phyloP scores from a whole-genome alignment of 495 filamentous ascomycete species.

The Daldinia grandis region DNA sequence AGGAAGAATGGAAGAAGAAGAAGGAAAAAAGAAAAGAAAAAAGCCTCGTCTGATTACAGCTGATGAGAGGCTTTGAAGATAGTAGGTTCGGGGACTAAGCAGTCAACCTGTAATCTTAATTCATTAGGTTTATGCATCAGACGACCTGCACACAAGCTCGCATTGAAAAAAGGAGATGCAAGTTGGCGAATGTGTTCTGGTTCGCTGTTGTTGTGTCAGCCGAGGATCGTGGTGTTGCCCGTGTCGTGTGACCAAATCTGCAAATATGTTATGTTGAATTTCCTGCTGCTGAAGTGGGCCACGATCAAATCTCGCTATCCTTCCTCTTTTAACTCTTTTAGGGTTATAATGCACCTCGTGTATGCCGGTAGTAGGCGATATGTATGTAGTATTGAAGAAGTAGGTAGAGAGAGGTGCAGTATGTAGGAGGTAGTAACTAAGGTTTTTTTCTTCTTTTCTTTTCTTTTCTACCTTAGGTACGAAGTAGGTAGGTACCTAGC shows the following conservation, averaged over 20 bases:
- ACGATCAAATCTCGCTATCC: neutral
- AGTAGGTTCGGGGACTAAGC: conserved; percentile 4
- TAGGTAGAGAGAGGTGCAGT: too few species aligned
- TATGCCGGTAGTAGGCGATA: conserved; percentile 10
- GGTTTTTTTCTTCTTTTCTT: neutral
- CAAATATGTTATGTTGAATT: conserved; percentile 3
- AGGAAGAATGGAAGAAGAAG: conserved; percentile 11
- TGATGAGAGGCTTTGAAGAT: conserved; percentile 12
- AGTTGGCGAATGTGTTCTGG: conserved; percentile 12
- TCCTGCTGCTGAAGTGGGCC: neutral
- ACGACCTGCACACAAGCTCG: conserved; percentile 16
- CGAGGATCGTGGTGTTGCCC: conserved; percentile 33
- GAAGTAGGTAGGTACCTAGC: too few species aligned
- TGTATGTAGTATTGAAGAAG: neutral
- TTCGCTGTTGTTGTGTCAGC: conserved; percentile 30
- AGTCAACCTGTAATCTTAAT: conserved; percentile 15
- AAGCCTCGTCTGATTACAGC: conserved; percentile 27
- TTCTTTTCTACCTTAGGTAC: too few species aligned
- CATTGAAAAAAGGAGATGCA: neutral
- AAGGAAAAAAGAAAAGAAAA: conserved; percentile 4
- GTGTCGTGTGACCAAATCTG: conserved; percentile 36
- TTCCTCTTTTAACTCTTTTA: conserved; percentile 10
- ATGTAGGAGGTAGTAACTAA: neutral
- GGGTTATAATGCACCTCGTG: conserved; percentile 9
- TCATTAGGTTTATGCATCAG: conserved; percentile 25